Base-by-base conservation (phyloP, 331 rosid species). In the Cydonia oblonga region DNA sequence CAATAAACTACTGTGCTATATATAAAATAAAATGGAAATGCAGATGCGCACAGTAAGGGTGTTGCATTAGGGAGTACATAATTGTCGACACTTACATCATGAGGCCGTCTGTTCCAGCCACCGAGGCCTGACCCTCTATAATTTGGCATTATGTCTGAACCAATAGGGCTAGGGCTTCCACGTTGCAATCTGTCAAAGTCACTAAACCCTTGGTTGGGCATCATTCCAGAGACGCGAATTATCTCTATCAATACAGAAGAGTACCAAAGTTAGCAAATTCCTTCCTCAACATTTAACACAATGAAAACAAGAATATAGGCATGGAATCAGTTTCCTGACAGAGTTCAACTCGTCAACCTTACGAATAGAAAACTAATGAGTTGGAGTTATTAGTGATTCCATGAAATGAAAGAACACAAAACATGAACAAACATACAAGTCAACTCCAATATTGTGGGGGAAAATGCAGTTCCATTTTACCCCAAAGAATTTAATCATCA, bases 101-200 rank as follows among this genome's bases (percentile, higher is more conserved):
- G 87, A 62, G 89, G 82, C 56, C 85, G 65, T 69, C 82, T 84
- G 66, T 86, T 87, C 92, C 96, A 84, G 40, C 88, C 85, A 59
- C 79, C 53, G 25, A 75, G 72, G 75, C 80, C 67, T 5, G 86
- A 53, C 35, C 80, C 83, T 44, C 83, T 70, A 56, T 75, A 70
- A 30, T 82, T 88, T 69, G 87, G 68, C 75, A 74, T 75, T 63
- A 76, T 68, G 68, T 88, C 88, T 59, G 91, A 74, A 83, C 81
- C 74, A 79, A 84, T 64, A 38, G 86, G 90, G 75, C 85, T 84
- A 1, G 83, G 89, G 57, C 88, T 90, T 66, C 87, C 75, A 14
- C 77, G 82, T 56, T 81, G 92, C 83, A 87, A 72, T 79, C 87
- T 86, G 62, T 90, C 92, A 12, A 76, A 80, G 80, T 88, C 95